These are phyloP conservation scores for Pugionium dolabratum DNA, from an alignment of 345 rosid genomes.

Conservation along the genomic window DNA sequence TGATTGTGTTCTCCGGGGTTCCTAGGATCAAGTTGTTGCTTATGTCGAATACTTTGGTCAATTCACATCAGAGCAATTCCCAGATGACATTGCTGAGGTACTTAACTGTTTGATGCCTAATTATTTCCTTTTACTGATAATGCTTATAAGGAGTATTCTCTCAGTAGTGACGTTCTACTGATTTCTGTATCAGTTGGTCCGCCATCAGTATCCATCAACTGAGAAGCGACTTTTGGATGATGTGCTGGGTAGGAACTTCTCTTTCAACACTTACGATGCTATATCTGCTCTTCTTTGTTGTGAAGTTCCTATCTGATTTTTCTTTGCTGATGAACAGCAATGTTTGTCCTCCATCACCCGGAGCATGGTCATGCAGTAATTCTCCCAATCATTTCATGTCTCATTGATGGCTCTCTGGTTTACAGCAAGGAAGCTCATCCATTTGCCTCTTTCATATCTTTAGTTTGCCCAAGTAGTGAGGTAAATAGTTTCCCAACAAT, in stretches of 20 bases:
- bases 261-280: not conserved
- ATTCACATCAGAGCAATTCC: conserved; percentile 82
- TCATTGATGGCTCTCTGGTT: conserved; percentile 82
- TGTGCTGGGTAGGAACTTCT: conserved; percentile 69
- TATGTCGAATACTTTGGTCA: conserved; percentile 94
- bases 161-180: conserved; percentile 28
- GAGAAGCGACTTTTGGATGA: conserved; percentile 89
- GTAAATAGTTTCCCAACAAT: conserved; percentile 41
- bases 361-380: conserved; percentile 96
- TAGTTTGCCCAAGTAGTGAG: conserved; percentile 82
- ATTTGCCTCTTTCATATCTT: conserved; percentile 89
- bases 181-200: conserved; percentile 63
- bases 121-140: conserved; percentile 1
- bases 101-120: not conserved
- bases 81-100: conserved; percentile 96
- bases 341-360: conserved; percentile 94
- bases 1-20: conserved; percentile 22
- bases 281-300: conserved; percentile 1
- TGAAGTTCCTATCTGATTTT: conserved; percentile 26
- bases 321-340: conserved; percentile 61
- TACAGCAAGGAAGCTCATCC: conserved; percentile 78
- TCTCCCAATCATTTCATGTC: conserved; percentile 91
- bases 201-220: conserved; percentile 76
- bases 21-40: conserved; percentile 85
- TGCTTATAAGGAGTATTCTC: not conserved